Evolutionary conservation across 164 flowering plant genomes (phyloP), one percentile per base, ranked within the genome.

Genomic region (Macadamia tetraphylla): DNA sequence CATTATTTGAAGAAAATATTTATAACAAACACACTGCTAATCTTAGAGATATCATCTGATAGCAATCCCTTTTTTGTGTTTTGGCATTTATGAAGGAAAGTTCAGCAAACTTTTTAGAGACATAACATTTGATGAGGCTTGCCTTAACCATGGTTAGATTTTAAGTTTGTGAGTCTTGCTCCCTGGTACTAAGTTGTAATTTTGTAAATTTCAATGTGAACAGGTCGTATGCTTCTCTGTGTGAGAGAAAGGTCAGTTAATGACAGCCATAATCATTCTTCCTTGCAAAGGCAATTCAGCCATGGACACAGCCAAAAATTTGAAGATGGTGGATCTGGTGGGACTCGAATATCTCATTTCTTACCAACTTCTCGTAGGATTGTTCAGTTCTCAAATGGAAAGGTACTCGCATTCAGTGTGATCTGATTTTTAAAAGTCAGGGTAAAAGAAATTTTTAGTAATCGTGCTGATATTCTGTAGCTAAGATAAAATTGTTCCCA

Each of bases 181-280:
- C 0, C 72, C 57, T 52, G 63, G 29, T 32, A 32, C 62, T 72
- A 58, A 46, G 11, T 63, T 64, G 23, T 62, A 46, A 32, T 67
- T 69, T 66, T 63, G 67, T 35, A 35, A 35, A 35, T 35, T 35
- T 35, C 40, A 35, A 35, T 35, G 40, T 56, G 11, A 31, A 60
- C 81, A 93, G 98, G 98, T 63, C 96, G 98, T 17, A 91, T 93
- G 98, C 98, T 93, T 81, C 94, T 93, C 48, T 91, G 98, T 75
- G 91, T 88, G 60, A 82, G 98, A 77, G 98, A 94, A 77, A 89
- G 98, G 75, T 80, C 94, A 14, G 44, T 73, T 40, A 77, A 82
- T 57, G 98, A 87, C 62, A 88, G 62, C 66, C 83, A 80, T 23
- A 89, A 73, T 32, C 94, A 85, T 76, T 84, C 97, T 29, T 91